phyloP scores from a whole-genome alignment of 1,284 basidiomycete species.

The Heimioporus retisporus region DNA sequence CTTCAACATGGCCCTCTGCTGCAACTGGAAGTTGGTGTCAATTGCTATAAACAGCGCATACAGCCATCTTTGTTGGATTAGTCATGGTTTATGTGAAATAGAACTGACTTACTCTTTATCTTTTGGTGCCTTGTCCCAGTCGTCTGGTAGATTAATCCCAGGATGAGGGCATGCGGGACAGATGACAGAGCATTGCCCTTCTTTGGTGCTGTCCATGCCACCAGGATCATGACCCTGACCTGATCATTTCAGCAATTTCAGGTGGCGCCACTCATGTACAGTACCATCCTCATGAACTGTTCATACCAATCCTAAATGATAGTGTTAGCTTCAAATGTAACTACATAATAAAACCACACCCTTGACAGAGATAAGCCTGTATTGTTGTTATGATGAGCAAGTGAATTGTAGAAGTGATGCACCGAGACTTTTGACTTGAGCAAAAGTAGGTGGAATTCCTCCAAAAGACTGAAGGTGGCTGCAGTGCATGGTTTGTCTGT shows the following conservation, averaged over 20 bases:
- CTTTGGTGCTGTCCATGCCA: not conserved
- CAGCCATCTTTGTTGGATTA: slow-evolving; percentile 11
- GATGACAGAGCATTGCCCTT: not conserved
- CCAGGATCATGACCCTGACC: not conserved
- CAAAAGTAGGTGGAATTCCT: slow-evolving; percentile 28
- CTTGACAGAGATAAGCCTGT: not conserved
- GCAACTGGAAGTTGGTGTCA: slow-evolving; percentile 18
- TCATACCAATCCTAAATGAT: not conserved
- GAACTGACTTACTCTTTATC: not conserved
- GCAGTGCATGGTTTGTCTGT: slow-evolving; percentile 27
- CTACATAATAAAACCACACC: slow-evolving; percentile 8
- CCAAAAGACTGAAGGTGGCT: slow-evolving; percentile 25
- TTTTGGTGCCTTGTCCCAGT: not conserved
- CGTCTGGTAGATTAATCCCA: slow-evolving; percentile 6
- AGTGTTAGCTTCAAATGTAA: not conserved
- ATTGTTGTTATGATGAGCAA: not conserved
- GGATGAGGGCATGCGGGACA: slow-evolving; percentile 19
- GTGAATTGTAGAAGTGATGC: slow-evolving; percentile 28
- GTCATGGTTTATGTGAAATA: not conserved
- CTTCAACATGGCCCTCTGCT: slow-evolving; percentile 1
- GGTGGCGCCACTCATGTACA: slow-evolving; percentile 10
- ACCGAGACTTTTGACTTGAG: slow-evolving; percentile 29
- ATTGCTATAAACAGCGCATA: slow-evolving; percentile 13
- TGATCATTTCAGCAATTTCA: slow-evolving; percentile 27
- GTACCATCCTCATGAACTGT: slow-evolving; percentile 10